Conservation (phyloP, 768 basidiomycete genomes). For the Xerocomus brunneocitrinus region DNA sequence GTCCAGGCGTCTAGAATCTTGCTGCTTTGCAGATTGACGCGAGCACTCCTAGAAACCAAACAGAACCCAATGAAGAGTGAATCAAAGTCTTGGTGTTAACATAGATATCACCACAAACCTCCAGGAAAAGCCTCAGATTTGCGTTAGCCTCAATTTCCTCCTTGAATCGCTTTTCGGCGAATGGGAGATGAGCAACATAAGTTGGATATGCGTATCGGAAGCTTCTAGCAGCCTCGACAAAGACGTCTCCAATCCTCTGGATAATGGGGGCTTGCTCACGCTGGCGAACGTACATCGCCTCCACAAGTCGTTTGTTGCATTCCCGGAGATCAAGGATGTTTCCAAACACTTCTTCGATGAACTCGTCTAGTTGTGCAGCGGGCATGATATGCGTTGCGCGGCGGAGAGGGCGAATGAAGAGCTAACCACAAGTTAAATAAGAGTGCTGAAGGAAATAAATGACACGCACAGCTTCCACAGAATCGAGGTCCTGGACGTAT, state of each 20-base stretch:
- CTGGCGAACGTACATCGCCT: constrained; percentile 82
- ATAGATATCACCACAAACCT: constrained; percentile 44
- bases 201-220: constrained; percentile 83
- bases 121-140: constrained; percentile 79
- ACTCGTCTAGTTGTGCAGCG: constrained; percentile 61
- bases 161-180: constrained; percentile 82
- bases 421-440: constrained; percentile 28
- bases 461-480: constrained; percentile 61
- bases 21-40: constrained; percentile 47
- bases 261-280: constrained; percentile 79
- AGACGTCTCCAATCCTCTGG: constrained; percentile 81
- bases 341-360: constrained; percentile 86
- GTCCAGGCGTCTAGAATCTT: constrained; percentile 55
- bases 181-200: constrained; percentile 79
- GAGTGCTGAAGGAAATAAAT: constrained; percentile 26
- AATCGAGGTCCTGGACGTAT: constrained; percentile 82
- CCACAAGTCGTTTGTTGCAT: constrained; percentile 77
- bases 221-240: constrained; percentile 80
- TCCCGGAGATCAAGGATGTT: constrained; percentile 86
- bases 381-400: constrained; percentile 56
- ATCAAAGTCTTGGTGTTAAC: neutral
- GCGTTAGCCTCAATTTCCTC: constrained; percentile 81
- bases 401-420: constrained; percentile 54
- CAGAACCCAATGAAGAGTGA: constrained; percentile 1
- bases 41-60: constrained; percentile 18